A percentile compares a stretch with the other conserved stretches of the same genome.
Evolutionary conservation across 2,329 filamentous ascomycete species (phyloP).

Genomic region (Fusarium falciforme): DNA sequence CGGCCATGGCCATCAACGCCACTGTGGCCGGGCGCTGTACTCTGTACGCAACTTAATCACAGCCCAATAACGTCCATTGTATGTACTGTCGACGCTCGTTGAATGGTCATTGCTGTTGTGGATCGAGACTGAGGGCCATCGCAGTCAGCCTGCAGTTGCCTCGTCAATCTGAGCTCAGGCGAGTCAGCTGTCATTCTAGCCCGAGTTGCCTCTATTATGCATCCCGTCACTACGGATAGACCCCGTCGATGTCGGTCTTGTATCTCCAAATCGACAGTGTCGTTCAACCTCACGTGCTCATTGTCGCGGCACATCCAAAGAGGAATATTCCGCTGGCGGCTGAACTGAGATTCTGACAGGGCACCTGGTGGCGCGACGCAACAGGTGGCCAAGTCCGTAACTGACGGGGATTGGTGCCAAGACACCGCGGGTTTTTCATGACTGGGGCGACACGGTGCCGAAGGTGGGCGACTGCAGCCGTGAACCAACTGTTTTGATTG

Average conservation of each 20-base stretch:
- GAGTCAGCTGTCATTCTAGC: not conserved
- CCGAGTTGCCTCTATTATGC: not conserved
- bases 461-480: constrained; percentile 22
- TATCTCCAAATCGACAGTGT: not conserved
- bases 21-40: not conserved
- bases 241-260: not conserved
- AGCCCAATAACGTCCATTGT: not conserved
- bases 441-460: constrained; percentile 16
- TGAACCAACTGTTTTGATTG: constrained; percentile 20
- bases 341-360: not conserved
- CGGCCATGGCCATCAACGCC: not conserved
- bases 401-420: constrained; percentile 6
- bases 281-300: not conserved
- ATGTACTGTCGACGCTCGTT: not conserved
- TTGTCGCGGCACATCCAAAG: not conserved
- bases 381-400: constrained; percentile 29
- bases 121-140: not conserved
- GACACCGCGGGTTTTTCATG: not conserved
- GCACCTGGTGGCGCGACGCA: constrained; percentile 7
- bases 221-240: not conserved
- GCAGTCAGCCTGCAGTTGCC: not conserved
- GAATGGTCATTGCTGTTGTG: not conserved
- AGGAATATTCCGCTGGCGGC: not conserved
- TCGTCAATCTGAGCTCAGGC: constrained; percentile 1
- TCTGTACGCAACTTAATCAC: not conserved